These are phyloP conservation scores for Phytophthora syringae DNA, from an alignment of 352 stramenopile genomes.

Conservation along the genomic window DNA sequence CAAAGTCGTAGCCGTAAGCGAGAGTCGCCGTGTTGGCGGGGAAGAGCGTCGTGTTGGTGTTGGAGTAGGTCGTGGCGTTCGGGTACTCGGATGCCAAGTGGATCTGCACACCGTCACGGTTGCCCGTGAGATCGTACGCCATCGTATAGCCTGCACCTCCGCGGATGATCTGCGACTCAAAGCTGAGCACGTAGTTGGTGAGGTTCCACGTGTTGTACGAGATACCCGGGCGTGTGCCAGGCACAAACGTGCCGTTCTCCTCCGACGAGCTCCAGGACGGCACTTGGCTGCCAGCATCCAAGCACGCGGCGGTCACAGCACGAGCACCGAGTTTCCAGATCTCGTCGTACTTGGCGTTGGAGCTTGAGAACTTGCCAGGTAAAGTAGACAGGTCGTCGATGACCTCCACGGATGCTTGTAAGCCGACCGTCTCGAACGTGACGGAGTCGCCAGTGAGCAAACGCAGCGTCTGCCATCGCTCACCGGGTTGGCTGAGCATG, in stretches of 20 bases:
- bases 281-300: slow-evolving; percentile 33
- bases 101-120: slow-evolving; percentile 41
- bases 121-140: slow-evolving; percentile 38
- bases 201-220: slow-evolving; percentile 41
- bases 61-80: slow-evolving; percentile 31
- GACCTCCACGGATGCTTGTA: slow-evolving; percentile 36
- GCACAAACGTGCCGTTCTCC: slow-evolving; percentile 43
- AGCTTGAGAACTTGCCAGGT: slow-evolving; percentile 37
- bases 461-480: slow-evolving; percentile 33
- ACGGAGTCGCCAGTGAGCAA: slow-evolving; percentile 32
- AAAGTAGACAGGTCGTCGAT: slow-evolving; percentile 32
- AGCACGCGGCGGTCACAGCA: slow-evolving; percentile 34
- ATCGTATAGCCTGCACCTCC: slow-evolving; percentile 29
- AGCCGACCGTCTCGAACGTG: slow-evolving; percentile 34
- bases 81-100: slow-evolving; percentile 43
- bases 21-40: slow-evolving; percentile 36
- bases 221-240: slow-evolving; percentile 31
- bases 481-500: slow-evolving; percentile 23
- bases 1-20: slow-evolving; percentile 37
- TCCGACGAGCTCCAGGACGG: slow-evolving; percentile 32
- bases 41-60: slow-evolving; percentile 41
- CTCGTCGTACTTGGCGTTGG: slow-evolving; percentile 41
- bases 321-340: slow-evolving; percentile 38
- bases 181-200: slow-evolving; percentile 38
- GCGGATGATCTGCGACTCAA: slow-evolving; percentile 38